phyloP scores from a whole-genome alignment of 345 rosid species.

The Salix suchowensis region DNA sequence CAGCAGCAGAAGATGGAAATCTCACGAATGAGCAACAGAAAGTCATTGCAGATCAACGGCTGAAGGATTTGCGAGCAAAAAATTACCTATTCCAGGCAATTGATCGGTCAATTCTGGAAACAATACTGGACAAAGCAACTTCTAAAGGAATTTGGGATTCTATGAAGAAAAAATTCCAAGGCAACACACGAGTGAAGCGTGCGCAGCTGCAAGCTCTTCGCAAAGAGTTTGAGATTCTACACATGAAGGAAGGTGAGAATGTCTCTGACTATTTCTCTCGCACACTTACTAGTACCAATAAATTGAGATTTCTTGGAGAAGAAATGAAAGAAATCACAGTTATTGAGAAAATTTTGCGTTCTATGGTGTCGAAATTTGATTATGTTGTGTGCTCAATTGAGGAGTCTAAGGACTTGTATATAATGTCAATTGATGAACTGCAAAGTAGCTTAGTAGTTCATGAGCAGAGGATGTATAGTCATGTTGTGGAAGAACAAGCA shows the following conservation, averaged over 20 bases:
- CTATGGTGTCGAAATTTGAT: background rate
- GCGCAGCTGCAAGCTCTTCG: background rate
- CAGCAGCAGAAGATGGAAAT: no score
- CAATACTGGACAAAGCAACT: background rate
- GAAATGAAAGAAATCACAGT: background rate
- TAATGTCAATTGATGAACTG: background rate
- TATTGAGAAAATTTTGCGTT: constrained; percentile 9
- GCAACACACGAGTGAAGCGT: background rate
- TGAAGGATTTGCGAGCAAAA: constrained; percentile 3
- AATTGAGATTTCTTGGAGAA: background rate
- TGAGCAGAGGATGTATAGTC: background rate
- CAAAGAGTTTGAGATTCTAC: background rate
- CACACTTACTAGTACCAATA: no score
- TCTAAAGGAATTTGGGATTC: constrained; percentile 9
- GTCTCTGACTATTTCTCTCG: background rate
- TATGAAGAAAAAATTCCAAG: constrained; percentile 1
- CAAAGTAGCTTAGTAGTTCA: background rate
- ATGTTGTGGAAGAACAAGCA: background rate
- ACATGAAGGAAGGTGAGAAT: background rate
- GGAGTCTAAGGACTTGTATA: background rate
- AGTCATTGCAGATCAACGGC: no score
- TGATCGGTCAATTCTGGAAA: constrained; percentile 4
- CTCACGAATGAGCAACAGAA: no score
- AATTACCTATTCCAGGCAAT: constrained; percentile 15
- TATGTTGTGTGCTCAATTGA: constrained; percentile 3